These are phyloP conservation scores for Cylindricascospora bacillispora DNA, from an alignment of 1,139 yeast species.

Conservation along the genomic window DNA sequence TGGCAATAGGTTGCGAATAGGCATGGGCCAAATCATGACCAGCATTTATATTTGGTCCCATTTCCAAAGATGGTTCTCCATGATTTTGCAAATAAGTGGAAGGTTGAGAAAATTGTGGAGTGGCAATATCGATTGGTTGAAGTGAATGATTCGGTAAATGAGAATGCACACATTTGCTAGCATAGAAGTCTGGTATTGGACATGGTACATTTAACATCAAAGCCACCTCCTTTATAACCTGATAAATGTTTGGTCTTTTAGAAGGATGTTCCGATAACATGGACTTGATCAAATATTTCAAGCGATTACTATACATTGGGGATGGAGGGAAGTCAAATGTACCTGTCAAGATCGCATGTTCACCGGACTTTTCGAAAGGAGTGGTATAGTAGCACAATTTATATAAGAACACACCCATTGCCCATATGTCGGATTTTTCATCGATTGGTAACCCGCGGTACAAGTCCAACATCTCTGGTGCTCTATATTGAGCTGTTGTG, in stretches of 20 bases:
- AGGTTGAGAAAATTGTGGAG: no score
- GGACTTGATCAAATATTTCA: conserved; percentile 48
- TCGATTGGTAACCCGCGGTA: conserved; percentile 56
- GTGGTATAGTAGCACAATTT: conserved; percentile 71
- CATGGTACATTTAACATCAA: conserved; percentile 42
- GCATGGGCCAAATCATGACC: no score
- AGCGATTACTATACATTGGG: conserved; percentile 35
- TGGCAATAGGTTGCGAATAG: no score
- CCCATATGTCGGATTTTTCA: conserved; percentile 76
- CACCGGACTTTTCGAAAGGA: conserved; percentile 67
- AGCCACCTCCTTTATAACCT: conserved; percentile 54
- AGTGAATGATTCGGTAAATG: no score
- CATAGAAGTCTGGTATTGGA: conserved; percentile 35
- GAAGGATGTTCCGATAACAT: conserved; percentile 59
- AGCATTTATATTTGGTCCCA: no score
- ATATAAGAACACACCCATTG: conserved; percentile 64
- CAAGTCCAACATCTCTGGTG: conserved; percentile 75
- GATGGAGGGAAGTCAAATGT: conserved; percentile 43
- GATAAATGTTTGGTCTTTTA: conserved; percentile 59
- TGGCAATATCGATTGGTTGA: conserved; percentile 2
- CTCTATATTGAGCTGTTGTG: conserved; percentile 72
- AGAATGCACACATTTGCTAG: no score
- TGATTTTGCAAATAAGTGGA: no score
- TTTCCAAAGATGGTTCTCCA: no score
- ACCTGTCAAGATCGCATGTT: conserved; percentile 58